Base-by-base conservation (phyloP, 371 early-diverging fungal species). In the Circinella umbellata region DNA sequence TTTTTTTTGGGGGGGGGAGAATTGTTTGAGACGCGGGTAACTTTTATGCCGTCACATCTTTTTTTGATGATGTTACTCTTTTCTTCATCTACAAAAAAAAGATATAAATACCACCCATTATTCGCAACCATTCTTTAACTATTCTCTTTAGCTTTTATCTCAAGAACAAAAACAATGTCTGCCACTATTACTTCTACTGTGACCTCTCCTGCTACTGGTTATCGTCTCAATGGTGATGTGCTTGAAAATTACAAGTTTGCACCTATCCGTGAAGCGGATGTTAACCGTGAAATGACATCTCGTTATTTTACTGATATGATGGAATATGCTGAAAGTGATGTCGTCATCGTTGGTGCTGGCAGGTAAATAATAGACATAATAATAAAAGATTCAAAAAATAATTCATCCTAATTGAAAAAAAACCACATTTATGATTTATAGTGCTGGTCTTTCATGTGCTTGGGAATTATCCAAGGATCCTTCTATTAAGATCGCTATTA, bases 331-430 rank as follows among this genome's bases (percentile, higher is more conserved):
- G 89, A 89, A 69, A 86, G 88, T 13, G 92, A 92, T 62, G 90
- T 92, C n/a, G 87, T 92, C 46, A 88, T 92, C 64, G 89, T 92
- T 38, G 92, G 92, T 73, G 89, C 88, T 70, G 92, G 92, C 35
- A 88, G 89, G 85, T 86, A 68, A n/a, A n/a, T n/a, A n/a, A n/a
- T n/a, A n/a, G n/a, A n/a, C n/a, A n/a, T n/a, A n/a, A n/a, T n/a
- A n/a, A n/a, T n/a, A n/a, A n/a, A 84, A 42, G 11, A 42, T 42
- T 42, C 6, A 42, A 42, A 11, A 1, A 9, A 9, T 42, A 42
- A n/a, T n/a, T n/a, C n/a, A n/a, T n/a, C n/a, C n/a, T n/a, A n/a
- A n/a, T n/a, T n/a, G n/a, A n/a, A n/a, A n/a, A n/a, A n/a, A n/a
- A n/a, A n/a, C n/a, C n/a, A n/a, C n/a, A n/a, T n/a, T 39, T 39